Evolutionary conservation across 176 grass and related monocot species (phyloP), one percentile per base, ranked within the genome.

Genomic region (Eremochloa ophiuroides): DNA sequence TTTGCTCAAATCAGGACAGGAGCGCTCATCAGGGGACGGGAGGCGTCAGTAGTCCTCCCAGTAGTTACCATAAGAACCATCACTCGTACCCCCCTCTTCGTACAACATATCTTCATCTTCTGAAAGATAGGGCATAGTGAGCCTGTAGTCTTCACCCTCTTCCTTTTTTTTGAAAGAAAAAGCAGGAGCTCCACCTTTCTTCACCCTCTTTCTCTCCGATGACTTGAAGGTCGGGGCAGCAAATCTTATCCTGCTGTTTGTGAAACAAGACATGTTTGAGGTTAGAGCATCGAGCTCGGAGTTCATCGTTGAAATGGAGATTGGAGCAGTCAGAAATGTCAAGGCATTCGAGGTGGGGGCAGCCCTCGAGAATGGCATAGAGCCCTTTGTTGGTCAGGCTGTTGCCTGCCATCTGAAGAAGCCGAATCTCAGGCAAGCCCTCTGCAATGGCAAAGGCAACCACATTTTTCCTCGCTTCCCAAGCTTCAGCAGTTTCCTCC

Each of bases 361-460:
- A 58, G n/a, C n/a, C 23, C 0, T 80, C 10, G 4, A 80, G 13
- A 48, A 80, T 38, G 14, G 64, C 78, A 4, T 84, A 42, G 11
- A 91, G 10, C 64, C 84, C 84, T 42, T 62, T 38, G 34, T 39
- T 35, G 53, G 64, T 26, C 6, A 80, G 16, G 10, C 31, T 20
- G 46, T 51, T 39, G 8, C 31, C 46, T 22, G 76, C 40, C 46
- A 91, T 66, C 67, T 91, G 80, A 51, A 91, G 88, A 58, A 83
- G 53, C 1, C 75, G 48, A 23, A 87, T 18, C 80, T 87, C 46
- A 2, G 22, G 59, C 67, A 91, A 79, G 47, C 26, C 44, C 38
- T 87, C 16, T 75, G 88, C 84, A 59, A 87, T 90, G 23, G 79
- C 73, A 8, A 87, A 90, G 17, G 88, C 88, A 55, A 62, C 65